These are phyloP conservation scores for Orbilia brochopaga DNA, from an alignment of 2,329 filamentous ascomycete species.

Conservation along the genomic window DNA sequence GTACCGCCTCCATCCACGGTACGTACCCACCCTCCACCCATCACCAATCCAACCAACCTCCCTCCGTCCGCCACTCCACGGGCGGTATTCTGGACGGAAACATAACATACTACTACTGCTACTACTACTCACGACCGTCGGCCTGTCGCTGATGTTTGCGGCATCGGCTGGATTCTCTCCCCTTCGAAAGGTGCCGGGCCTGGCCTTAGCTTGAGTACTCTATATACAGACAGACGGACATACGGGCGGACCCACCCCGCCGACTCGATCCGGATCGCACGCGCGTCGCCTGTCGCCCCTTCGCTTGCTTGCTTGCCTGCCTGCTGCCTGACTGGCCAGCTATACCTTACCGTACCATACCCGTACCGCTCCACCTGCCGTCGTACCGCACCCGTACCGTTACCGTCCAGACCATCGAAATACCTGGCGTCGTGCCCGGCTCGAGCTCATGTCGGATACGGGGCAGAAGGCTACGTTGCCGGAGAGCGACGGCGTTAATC, in stretches of 20 bases:
- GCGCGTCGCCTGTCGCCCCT: neutral
- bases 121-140: too few species aligned
- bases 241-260: too few species aligned
- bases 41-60: neutral
- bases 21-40: neutral
- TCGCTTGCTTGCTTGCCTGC: too few species aligned
- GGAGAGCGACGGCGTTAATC: constrained; percentile 29
- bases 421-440: too few species aligned
- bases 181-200: too few species aligned
- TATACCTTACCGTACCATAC: neutral
- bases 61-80: neutral
- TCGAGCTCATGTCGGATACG: constrained; percentile 42
- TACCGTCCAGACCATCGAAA: too few species aligned
- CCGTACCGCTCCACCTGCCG: neutral
- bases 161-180: neutral
- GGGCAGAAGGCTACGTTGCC: constrained; percentile 31
- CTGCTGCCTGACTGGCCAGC: neutral
- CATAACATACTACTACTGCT: too few species aligned
- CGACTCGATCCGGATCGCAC: neutral
- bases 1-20: too few species aligned
- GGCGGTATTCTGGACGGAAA: neutral
- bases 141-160: neutral
- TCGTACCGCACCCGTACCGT: too few species aligned
- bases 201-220: too few species aligned
- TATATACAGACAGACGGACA: too few species aligned